Base-by-base conservation (phyloP, 257 asterid genomes). In the Penstemon davidsonii region DNA sequence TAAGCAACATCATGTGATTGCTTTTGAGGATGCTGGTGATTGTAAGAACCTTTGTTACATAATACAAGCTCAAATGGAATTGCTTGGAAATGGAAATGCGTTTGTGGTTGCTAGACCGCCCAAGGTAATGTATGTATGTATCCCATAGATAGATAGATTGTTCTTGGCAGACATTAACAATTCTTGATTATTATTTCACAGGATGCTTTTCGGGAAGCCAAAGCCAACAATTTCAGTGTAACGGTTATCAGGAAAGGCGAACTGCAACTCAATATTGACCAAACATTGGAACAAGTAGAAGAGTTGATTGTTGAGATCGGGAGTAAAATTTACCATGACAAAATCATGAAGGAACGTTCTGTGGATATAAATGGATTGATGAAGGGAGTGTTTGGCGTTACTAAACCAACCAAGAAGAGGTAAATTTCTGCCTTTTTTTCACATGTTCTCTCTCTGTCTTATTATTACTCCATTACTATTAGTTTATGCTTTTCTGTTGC, bases 181-280 rank as follows among this genome's bases (percentile, higher is more conserved):
- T 43, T 15, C 55, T 41, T 13, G 25, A 18, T 1, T 66, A 40
- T 63, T n/a, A 44, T 58, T 69, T 66, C 70, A 76, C 81, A 94
- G 99, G 99, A 94, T 83, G 93, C 93, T 39, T 91, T 84, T 70
- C 85, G 88, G 4, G 99, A 90, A 37, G 96, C 99, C 70, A 88
- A 93, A 76, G 85, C 82, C 37, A 93, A 85, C 68, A 96, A 96
- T 61, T 94, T 91, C 78, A 78, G 86, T 66, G 96, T 88, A 41
- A 88, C 97, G n/a, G 97, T 94, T 19, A 80, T 94, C 69, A 83
- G 90, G 84, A 91, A 86, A 73, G 96, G 97, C 33, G 74, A 91
- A 60, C 52, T 94, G 82, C 78, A 79, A 89, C 89, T 94, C 77
- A 88, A 91, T 66, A 79, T 91, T 62, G 99, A 91, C 73, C 95